Evolutionary conservation across 2,329 filamentous ascomycete genomes (phyloP).

Genomic region (Falciphora oryzae): DNA sequence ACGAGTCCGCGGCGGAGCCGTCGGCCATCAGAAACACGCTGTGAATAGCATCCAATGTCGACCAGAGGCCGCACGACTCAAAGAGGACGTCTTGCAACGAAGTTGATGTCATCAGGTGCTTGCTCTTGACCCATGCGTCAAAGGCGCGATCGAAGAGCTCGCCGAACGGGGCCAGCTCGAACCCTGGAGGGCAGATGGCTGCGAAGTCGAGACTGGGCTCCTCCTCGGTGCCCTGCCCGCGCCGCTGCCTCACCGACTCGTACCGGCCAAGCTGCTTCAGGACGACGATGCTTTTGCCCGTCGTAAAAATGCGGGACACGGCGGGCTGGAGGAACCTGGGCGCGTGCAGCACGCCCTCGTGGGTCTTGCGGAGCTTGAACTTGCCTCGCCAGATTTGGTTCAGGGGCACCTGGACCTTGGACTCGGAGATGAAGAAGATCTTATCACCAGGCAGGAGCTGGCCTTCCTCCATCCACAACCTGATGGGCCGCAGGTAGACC

Average conservation of each 20-base stretch:
- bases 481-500: slow-evolving; percentile 74
- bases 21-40: slow-evolving; percentile 73
- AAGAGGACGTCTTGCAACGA: slow-evolving; percentile 63
- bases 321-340: slow-evolving; percentile 70
- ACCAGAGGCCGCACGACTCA: slow-evolving; percentile 59
- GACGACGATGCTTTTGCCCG: slow-evolving; percentile 83
- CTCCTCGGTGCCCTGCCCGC: slow-evolving; percentile 14
- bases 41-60: slow-evolving; percentile 61
- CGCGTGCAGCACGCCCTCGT: slow-evolving; percentile 56
- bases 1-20: slow-evolving; percentile 58
- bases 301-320: slow-evolving; percentile 69
- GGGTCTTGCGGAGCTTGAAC: slow-evolving; percentile 59
- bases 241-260: slow-evolving; percentile 26
- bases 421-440: slow-evolving; percentile 69
- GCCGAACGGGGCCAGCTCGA: slow-evolving; percentile 60
- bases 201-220: slow-evolving; percentile 51
- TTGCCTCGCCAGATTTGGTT: slow-evolving; percentile 70
- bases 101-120: slow-evolving; percentile 63
- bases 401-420: slow-evolving; percentile 48
- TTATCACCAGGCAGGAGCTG: slow-evolving; percentile 59
- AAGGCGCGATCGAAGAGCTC: slow-evolving; percentile 70
- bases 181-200: slow-evolving; percentile 42
- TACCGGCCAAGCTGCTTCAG: slow-evolving; percentile 64
- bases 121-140: slow-evolving; percentile 68
- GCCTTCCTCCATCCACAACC: slow-evolving; percentile 79